These are phyloP conservation scores for Colletotrichum tofieldiae DNA, from an alignment of 2,329 filamentous ascomycete species.

Conservation along the genomic window DNA sequence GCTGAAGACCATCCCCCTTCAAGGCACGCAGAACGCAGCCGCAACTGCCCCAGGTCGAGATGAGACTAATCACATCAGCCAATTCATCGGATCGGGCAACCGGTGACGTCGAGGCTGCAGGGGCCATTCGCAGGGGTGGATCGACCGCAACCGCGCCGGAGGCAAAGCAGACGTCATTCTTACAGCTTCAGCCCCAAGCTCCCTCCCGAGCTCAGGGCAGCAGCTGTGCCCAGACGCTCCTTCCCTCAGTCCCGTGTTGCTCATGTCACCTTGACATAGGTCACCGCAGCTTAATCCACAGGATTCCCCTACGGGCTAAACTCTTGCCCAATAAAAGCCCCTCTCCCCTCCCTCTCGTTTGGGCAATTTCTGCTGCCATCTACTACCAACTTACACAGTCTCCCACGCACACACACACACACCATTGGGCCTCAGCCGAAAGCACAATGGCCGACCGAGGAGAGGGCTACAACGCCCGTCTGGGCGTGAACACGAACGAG, in stretches of 20 bases:
- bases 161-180: slow-evolving; percentile 34
- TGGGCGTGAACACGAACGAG: slow-evolving; percentile 40
- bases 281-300: neutral
- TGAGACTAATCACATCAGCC: slow-evolving; percentile 2
- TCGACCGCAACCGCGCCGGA: slow-evolving; percentile 6
- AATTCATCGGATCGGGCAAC: slow-evolving; percentile 15
- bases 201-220: slow-evolving; percentile 1
- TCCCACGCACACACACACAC: neutral
- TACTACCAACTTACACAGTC: neutral
- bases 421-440: slow-evolving; percentile 25
- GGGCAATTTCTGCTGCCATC: neutral
- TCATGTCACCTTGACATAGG: slow-evolving; percentile 9
- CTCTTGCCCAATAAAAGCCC: neutral
- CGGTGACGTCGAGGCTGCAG: slow-evolving; percentile 34
- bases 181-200: slow-evolving; percentile 25
- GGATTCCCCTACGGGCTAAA: neutral
- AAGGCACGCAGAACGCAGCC: no score
- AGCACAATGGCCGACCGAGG: slow-evolving; percentile 45
- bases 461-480: slow-evolving; percentile 44
- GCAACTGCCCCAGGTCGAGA: neutral
- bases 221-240: neutral
- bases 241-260: neutral
- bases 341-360: neutral
- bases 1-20: neutral
- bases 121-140: slow-evolving; percentile 26